These are phyloP conservation scores for Yamadazyma triangularis DNA, from an alignment of 1,139 yeast genomes.

Conservation along the genomic window DNA sequence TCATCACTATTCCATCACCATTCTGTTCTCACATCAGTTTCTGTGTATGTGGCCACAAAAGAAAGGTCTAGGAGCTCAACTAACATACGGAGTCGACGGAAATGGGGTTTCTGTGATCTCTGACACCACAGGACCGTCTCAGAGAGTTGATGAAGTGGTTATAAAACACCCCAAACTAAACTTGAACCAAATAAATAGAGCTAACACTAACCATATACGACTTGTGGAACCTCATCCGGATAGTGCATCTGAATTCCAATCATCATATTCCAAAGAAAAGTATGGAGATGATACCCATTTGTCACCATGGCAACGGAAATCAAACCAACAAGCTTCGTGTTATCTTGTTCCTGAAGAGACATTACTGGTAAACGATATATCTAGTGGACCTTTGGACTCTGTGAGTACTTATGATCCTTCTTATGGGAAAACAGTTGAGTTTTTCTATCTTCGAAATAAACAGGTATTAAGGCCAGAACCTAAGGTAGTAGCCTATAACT, in stretches of 20 bases:
- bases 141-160: slow-evolving; percentile 4
- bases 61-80: slow-evolving; percentile 36
- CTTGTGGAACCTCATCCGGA: not conserved
- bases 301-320: too few species aligned
- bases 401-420: slow-evolving; percentile 35
- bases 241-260: too few species aligned
- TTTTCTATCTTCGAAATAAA: slow-evolving; percentile 16
- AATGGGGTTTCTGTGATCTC: slow-evolving; percentile 1
- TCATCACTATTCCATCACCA: too few species aligned
- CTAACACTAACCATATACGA: not conserved
- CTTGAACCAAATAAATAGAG: slow-evolving; percentile 5
- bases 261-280: not conserved
- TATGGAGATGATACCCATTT: too few species aligned
- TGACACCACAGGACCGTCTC: slow-evolving; percentile 4
- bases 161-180: slow-evolving; percentile 2
- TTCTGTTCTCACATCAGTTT: too few species aligned
- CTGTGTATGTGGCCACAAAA: slow-evolving; percentile 38
- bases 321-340: not conserved
- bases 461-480: slow-evolving; percentile 4
- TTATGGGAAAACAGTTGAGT: slow-evolving; percentile 19
- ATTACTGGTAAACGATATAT: slow-evolving; percentile 18
- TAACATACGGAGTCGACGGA: slow-evolving; percentile 29
- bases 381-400: slow-evolving; percentile 17
- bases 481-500: slow-evolving; percentile 27
- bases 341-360: slow-evolving; percentile 22